These are phyloP conservation scores for Candida glucosophila DNA, from an alignment of 1,139 yeast species.

Conservation along the genomic window DNA sequence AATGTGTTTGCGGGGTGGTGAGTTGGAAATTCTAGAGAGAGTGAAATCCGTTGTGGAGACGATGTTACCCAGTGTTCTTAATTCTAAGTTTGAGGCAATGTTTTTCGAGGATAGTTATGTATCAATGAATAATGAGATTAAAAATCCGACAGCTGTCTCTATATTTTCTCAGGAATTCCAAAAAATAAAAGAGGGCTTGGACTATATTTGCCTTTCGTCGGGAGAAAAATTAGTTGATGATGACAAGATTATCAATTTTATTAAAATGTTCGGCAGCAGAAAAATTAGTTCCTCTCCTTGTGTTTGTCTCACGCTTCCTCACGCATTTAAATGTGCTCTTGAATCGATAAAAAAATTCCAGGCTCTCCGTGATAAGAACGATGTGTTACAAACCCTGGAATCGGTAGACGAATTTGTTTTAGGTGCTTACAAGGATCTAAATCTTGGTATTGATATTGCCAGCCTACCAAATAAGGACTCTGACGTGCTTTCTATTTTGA, in stretches of 20 bases:
- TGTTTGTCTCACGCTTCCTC: slow-evolving; percentile 61
- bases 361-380: slow-evolving; percentile 19
- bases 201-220: slow-evolving; percentile 3
- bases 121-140: slow-evolving; percentile 62
- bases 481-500: slow-evolving; percentile 32
- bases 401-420: slow-evolving; percentile 14
- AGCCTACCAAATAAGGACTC: slow-evolving; percentile 27
- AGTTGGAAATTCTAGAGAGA: slow-evolving; percentile 47
- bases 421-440: slow-evolving; percentile 18
- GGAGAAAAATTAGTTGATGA: slow-evolving; percentile 16
- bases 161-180: slow-evolving; percentile 5
- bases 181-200: slow-evolving; percentile 4
- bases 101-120: too few relatives aligned
- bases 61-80: slow-evolving; percentile 67
- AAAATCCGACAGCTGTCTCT: slow-evolving; percentile 7
- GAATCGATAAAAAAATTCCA: slow-evolving; percentile 41
- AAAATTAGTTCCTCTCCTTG: slow-evolving; percentile 69
- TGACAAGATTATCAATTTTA: slow-evolving; percentile 35
- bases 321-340: slow-evolving; percentile 47
- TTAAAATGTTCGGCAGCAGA: slow-evolving; percentile 41
- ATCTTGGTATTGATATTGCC: slow-evolving; percentile 17
- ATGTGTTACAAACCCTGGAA: slow-evolving; percentile 14
- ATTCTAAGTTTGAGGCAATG: slow-evolving; percentile 73
- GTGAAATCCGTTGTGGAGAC: slow-evolving; percentile 77
- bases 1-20: slow-evolving; percentile 70